Evolutionary conservation across 2,329 filamentous ascomycete species (phyloP), one percentile per base, ranked within the genome.

Genomic region (Didymella segeticola): DNA sequence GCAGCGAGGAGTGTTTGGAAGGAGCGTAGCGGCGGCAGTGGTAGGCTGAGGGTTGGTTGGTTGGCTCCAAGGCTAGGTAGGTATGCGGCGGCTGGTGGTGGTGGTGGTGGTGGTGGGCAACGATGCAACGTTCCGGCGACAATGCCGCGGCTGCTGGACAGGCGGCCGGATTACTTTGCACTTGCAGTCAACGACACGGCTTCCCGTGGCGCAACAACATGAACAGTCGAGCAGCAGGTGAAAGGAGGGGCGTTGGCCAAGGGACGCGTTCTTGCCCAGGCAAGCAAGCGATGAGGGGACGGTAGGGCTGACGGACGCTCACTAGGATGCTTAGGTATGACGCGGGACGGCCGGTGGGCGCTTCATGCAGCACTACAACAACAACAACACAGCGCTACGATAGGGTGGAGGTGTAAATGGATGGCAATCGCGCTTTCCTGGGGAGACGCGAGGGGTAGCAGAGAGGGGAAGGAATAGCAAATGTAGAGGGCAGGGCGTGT

Each of bases 281-380:
- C 25, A 34, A 49, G 26, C 50, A 22, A 45, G 31, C 25, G 39
- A 49, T 10, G 51, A 54, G 51, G 51, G 51, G 39, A 54, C 45
- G 7, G 46, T 54, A 54, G 39, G 51, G 51, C 51, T 54, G 51
- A 54, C 15, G 34, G 51, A 45, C 45, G 45, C 33, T 49, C 51
- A 34, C 51, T 54, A 54, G 45, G n/a, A n/a, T 45, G 51, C 45
- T n/a, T n/a, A n/a, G n/a, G n/a, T 54, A 54, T 45, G 51, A 54
- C 51, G 51, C 51, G 51, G 51, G 51, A 49, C 45, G 51, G n/a
- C n/a, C n/a, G n/a, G n/a, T n/a, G n/a, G n/a, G 45, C 45, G 51
- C 51, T 53, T 48, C 45, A 26, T 48, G 45, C 38, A 38, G 45
- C 38, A 41, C 33, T 19, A 42, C 23, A 27, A 33, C 38, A 25